Conservation (phyloP, 2,329 filamentous ascomycete species). For the Aspergillus sp. region DNA sequence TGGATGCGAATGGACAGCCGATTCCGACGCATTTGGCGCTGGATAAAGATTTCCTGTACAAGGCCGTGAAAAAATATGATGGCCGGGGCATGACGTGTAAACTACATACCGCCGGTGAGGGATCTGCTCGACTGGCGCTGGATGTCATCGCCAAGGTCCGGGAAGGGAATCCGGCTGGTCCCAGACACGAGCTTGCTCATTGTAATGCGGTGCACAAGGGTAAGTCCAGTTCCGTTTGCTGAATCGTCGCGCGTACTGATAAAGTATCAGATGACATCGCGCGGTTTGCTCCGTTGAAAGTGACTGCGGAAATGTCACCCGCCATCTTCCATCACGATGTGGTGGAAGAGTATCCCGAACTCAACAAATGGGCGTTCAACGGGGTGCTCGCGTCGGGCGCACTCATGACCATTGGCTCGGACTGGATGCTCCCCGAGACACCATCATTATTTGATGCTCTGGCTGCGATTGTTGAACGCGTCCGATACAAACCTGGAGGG, state of each 20-base stretch:
- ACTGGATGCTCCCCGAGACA: conserved; percentile 18
- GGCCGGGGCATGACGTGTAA: conserved; percentile 35
- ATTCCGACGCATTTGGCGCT: conserved; percentile 25
- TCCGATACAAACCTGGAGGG: not conserved
- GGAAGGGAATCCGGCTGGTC: conserved; percentile 27
- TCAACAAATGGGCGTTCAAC: conserved; percentile 20
- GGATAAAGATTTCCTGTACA: conserved; percentile 18
- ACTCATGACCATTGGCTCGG: conserved; percentile 35
- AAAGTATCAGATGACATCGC: conserved; percentile 26
- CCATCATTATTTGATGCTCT: conserved; percentile 13
- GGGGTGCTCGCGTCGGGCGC: conserved; percentile 28
- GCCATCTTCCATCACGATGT: conserved; percentile 11
- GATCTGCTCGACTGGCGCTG: conserved; percentile 32
- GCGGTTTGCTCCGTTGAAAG: conserved; percentile 29
- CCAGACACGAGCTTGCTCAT: conserved; percentile 37
- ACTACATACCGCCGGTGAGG: conserved; percentile 36
- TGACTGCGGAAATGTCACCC: conserved; percentile 38
- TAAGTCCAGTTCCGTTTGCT: not conserved
- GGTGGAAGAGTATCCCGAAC: conserved; percentile 17
- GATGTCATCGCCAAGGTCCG: conserved; percentile 32
- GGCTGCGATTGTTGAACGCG: conserved; percentile 14
- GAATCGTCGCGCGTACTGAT: too few relatives aligned
- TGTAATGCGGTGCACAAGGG: conserved; percentile 30
- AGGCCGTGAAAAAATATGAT: conserved; percentile 33
- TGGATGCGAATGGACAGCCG: conserved; percentile 28